Percentiles rank a stretch among this genome's conserved stretches.
phyloP scores from a whole-genome alignment of 2,329 filamentous ascomycete genomes.

The Harringtonia aguacate region DNA sequence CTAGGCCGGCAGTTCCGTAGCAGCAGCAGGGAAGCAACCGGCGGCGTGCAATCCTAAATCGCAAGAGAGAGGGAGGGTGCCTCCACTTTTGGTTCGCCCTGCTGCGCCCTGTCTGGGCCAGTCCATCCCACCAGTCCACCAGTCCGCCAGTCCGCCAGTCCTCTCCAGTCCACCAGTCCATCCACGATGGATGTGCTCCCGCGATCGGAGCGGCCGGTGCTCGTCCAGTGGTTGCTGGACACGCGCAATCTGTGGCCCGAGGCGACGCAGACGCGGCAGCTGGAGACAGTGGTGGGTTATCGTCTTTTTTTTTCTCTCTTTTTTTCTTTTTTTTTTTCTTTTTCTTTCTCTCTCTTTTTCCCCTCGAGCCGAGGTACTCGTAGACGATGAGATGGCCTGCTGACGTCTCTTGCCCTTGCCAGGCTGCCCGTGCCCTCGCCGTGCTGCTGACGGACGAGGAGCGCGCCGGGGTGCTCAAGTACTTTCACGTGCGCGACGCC shows the following conservation, averaged over 20 bases:
- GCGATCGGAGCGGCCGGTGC: conserved; percentile 16
- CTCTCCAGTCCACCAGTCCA: too few relatives aligned
- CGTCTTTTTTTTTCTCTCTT: background rate
- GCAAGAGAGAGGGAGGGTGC: too few relatives aligned
- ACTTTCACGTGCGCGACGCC: conserved; percentile 59
- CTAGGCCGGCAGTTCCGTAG: too few relatives aligned
- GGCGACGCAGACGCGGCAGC: conserved; percentile 35
- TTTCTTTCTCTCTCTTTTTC: too few relatives aligned
- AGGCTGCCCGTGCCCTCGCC: conserved; percentile 32
- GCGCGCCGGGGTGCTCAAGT: conserved; percentile 44
- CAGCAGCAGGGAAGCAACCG: too few relatives aligned
- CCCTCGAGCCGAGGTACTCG: too few relatives aligned
- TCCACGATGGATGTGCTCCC: conserved; percentile 4
- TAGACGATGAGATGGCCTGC: background rate
- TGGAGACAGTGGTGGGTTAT: conserved; percentile 31
- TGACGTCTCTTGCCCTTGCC: background rate
- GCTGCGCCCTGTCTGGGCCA: too few relatives aligned
- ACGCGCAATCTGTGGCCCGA: conserved; percentile 47
- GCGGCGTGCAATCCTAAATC: too few relatives aligned
- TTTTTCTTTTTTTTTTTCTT: background rate
- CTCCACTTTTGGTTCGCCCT: too few relatives aligned
- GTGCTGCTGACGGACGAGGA: conserved; percentile 42
- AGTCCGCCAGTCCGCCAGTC: too few relatives aligned
- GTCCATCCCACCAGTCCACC: too few relatives aligned
- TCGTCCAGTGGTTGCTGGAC: conserved; percentile 53